Conservation (phyloP, 768 basidiomycete species). For the Pleurotus eryngii region DNA sequence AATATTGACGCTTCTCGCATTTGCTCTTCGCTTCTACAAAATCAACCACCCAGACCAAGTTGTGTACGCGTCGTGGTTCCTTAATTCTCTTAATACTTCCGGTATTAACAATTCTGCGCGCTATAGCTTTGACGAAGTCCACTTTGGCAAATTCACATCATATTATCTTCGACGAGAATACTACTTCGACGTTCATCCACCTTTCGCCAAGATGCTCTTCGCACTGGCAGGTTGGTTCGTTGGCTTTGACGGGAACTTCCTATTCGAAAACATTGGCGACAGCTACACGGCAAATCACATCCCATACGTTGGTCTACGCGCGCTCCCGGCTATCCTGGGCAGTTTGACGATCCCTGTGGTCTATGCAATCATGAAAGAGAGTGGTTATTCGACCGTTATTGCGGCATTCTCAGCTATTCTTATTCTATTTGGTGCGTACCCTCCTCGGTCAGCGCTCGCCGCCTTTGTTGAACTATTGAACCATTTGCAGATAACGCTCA, state of each 20-base stretch:
- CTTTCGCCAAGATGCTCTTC: constrained; percentile 92
- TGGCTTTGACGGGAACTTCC: constrained; percentile 92
- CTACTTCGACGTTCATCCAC: constrained; percentile 99
- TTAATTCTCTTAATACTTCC: neutral
- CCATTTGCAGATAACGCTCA: constrained; percentile 82
- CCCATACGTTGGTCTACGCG: constrained; percentile 91
- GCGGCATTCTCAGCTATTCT: constrained; percentile 86
- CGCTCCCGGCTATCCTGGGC: constrained; percentile 87
- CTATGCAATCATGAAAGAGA: constrained; percentile 97
- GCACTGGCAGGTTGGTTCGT: constrained; percentile 95
- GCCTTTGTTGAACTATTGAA: neutral
- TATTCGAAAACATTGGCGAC: constrained; percentile 95
- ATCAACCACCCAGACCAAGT: constrained; percentile 94
- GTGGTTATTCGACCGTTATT: constrained; percentile 89
- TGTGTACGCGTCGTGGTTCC: constrained; percentile 55
- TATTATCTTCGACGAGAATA: constrained; percentile 92
- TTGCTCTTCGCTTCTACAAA: constrained; percentile 88
- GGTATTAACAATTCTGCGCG: neutral
- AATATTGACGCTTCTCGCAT: constrained; percentile 69
- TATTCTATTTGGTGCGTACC: constrained; percentile 78
- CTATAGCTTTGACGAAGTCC: constrained; percentile 91
- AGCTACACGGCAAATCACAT: constrained; percentile 84
- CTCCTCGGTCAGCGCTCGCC: neutral
- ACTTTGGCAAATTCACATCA: constrained; percentile 97
- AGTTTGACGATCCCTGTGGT: constrained; percentile 89